Conservation (phyloP, 208 protist species). For the Leishmania aethiopica region DNA sequence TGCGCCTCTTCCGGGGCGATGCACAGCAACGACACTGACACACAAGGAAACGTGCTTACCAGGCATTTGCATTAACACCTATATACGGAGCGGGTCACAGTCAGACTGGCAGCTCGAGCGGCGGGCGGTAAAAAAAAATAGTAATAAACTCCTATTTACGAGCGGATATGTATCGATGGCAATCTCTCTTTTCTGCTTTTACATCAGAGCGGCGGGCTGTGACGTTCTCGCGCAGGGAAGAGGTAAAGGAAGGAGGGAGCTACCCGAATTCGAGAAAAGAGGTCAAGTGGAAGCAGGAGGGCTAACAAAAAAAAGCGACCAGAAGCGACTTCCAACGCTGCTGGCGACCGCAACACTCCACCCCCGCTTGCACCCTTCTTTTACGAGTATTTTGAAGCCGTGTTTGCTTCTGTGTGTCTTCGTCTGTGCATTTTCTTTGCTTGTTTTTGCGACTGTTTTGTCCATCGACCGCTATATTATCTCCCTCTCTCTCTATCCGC, state of each 20-base stretch:
- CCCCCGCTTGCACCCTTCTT: neutral
- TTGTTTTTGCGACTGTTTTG: neutral
- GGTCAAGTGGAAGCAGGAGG: neutral
- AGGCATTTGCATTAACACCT: neutral
- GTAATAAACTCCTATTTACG: too few species aligned
- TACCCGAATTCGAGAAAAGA: neutral
- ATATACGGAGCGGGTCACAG: neutral
- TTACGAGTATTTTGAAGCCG: neutral
- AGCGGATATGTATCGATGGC: neutral
- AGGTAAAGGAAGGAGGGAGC: neutral
- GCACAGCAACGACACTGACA: neutral
- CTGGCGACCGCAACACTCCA: neutral
- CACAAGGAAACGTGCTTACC: neutral
- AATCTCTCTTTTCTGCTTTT: neutral
- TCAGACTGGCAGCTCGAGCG: too few species aligned
- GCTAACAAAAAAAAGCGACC: neutral
- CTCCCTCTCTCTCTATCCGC: neutral
- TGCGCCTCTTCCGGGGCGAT: neutral
- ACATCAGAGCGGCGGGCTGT: neutral
- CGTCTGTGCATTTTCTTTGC: neutral
- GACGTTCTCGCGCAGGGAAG: neutral
- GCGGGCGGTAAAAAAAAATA: too few species aligned
- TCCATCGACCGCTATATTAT: neutral
- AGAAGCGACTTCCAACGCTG: neutral
- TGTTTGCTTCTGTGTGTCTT: neutral